These are phyloP conservation scores for Aspergillus calidoustus DNA, from an alignment of 2,329 filamentous ascomycete genomes.

Conservation along the genomic window DNA sequence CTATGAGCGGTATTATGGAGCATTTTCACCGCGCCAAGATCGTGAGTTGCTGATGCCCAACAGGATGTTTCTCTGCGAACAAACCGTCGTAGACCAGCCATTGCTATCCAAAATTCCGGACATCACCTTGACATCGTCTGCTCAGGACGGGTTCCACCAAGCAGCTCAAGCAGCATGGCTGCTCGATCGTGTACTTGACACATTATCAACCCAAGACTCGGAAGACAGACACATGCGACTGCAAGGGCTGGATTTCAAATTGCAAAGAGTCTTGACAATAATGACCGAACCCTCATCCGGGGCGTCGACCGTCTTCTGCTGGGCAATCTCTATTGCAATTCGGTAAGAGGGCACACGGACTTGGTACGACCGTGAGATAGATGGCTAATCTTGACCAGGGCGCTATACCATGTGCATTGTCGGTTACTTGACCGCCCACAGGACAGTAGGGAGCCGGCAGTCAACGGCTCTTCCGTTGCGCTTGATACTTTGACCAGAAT, in stretches of 20 bases:
- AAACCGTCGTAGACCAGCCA: neutral
- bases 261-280: neutral
- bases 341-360: neutral
- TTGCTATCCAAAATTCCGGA: neutral
- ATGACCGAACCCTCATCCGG: neutral
- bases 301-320: neutral
- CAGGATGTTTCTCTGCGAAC: neutral
- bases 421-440: neutral
- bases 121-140: neutral
- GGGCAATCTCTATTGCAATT: neutral
- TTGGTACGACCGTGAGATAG: no score
- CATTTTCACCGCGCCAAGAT: neutral
- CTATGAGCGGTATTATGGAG: constrained; percentile 30
- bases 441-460: neutral
- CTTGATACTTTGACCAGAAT: constrained; percentile 31
- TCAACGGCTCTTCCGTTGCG: constrained; percentile 17
- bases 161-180: constrained; percentile 30
- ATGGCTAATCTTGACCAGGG: neutral
- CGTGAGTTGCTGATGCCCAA: neutral
- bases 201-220: constrained; percentile 14
- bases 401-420: neutral
- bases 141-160: constrained; percentile 23
- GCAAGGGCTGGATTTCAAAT: neutral
- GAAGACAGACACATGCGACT: neutral
- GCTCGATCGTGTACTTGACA: constrained; percentile 28